These are phyloP conservation scores for Ceratobasidium sp. DNA, from an alignment of 1,284 basidiomycete genomes.

Conservation along the genomic window DNA sequence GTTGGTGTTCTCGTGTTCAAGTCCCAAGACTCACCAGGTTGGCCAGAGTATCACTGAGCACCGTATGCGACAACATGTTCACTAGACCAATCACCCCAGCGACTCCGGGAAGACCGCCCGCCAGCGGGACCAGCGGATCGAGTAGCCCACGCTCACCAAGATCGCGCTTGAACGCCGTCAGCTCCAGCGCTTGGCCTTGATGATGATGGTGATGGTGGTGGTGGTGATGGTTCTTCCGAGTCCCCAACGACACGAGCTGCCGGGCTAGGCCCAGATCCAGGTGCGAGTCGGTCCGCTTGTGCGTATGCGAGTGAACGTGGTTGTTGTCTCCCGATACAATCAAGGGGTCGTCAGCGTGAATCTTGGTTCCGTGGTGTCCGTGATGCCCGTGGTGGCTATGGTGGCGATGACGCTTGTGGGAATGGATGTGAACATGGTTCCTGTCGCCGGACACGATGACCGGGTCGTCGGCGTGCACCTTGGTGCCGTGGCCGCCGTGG, in stretches of 20 bases:
- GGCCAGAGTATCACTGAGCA: constrained; percentile 33
- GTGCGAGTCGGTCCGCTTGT: constrained; percentile 7
- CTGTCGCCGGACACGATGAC: constrained; percentile 29
- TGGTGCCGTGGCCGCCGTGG: constrained; percentile 28
- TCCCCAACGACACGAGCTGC: constrained; percentile 7
- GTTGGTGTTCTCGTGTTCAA: not conserved
- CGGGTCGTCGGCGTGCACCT: constrained; percentile 32
- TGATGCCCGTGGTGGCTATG: constrained; percentile 7
- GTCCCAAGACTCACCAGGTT: constrained; percentile 21
- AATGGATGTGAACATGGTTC: constrained; percentile 34
- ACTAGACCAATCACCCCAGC: constrained; percentile 19
- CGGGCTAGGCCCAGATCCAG: not conserved
- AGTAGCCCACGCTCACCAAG: constrained; percentile 17
- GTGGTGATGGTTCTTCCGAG: constrained; percentile 12
- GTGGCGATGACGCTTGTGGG: constrained; percentile 19
- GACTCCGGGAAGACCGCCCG: constrained; percentile 17
- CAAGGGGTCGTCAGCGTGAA: constrained; percentile 26
- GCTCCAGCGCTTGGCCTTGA: constrained; percentile 14
- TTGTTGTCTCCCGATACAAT: constrained; percentile 30
- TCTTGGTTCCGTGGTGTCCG: constrained; percentile 30
- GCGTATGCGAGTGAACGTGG: constrained; percentile 25
- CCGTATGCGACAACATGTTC: constrained; percentile 11
- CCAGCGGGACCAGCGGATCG: constrained; percentile 22
- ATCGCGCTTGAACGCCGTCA: constrained; percentile 12
- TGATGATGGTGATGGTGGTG: constrained; percentile 8